Evolutionary conservation across 75 land plant genomes (phyloP).

Genomic region (Cunninghamia lanceolata): DNA sequence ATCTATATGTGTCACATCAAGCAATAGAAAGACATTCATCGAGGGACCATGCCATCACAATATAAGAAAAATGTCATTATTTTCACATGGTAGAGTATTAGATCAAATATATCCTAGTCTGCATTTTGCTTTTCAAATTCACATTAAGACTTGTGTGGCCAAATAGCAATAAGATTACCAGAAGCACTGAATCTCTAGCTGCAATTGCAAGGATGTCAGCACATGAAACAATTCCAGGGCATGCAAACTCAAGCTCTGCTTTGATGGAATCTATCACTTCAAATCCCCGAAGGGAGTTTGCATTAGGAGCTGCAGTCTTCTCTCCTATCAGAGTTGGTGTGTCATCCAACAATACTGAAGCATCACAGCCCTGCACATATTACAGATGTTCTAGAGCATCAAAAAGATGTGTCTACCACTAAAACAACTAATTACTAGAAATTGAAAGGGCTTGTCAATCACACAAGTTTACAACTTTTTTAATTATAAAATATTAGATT

Average conservation of each 20-base stretch:
- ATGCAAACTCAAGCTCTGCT: slow-evolving; percentile 12
- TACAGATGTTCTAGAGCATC: background rate
- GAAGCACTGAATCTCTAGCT: slow-evolving; percentile 10
- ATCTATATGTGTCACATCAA: background rate
- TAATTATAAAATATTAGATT: background rate
- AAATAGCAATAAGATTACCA: background rate
- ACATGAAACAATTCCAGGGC: slow-evolving; percentile 15
- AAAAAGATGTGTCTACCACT: too few species aligned
- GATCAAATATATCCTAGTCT: background rate
- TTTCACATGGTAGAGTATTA: too few species aligned
- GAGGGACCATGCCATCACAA: background rate
- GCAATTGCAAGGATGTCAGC: slow-evolving; percentile 23
- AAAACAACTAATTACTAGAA: background rate
- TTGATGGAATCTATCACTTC: slow-evolving; percentile 24
- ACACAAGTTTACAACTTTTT: too few species aligned
- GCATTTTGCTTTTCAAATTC: background rate
- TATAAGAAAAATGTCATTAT: background rate
- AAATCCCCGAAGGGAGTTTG: slow-evolving; percentile 12
- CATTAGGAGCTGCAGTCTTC: slow-evolving; percentile 15
- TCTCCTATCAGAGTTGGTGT: slow-evolving; percentile 5
- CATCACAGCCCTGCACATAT: slow-evolving; percentile 21
- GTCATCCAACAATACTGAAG: slow-evolving; percentile 17
- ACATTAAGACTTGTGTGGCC: too few species aligned
- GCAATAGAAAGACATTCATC: background rate
- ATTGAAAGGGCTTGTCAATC: background rate